Conservation (phyloP, 1,284 basidiomycete species). For the Trichosporon coremiiforme region DNA sequence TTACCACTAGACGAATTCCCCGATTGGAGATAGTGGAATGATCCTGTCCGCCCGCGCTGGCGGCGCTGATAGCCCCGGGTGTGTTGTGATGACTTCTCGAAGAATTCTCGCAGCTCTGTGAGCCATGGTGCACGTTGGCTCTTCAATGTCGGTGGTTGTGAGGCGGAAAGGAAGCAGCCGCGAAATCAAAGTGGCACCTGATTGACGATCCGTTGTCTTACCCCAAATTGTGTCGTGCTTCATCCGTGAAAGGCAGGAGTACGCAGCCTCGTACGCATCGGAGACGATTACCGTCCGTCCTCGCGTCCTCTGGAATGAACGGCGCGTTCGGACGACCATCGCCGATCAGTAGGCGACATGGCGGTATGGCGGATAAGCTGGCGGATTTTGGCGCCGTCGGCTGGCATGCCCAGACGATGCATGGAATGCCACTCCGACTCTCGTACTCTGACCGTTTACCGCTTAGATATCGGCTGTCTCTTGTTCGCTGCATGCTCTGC, state of each 20-base stretch:
- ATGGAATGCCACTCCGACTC: too few relatives aligned
- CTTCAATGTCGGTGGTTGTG: too few relatives aligned
- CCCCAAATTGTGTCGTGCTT: not conserved
- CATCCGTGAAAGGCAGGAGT: not conserved
- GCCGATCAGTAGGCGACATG: not conserved
- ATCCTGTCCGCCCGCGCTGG: not conserved
- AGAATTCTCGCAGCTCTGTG: too few relatives aligned
- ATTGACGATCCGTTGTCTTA: not conserved
- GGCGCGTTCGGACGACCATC: not conserved
- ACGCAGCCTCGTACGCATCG: too few relatives aligned
- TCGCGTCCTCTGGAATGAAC: not conserved
- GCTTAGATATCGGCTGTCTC: too few relatives aligned
- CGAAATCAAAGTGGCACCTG: not conserved
- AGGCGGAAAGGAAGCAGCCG: too few relatives aligned
- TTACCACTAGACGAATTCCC: conserved; percentile 18
- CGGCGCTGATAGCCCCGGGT: not conserved
- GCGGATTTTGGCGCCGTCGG: too few relatives aligned
- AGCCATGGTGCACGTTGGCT: too few relatives aligned
- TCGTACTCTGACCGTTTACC: too few relatives aligned
- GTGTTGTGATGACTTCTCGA: too few relatives aligned
- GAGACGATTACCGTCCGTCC: too few relatives aligned
- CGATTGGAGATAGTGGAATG: not conserved
- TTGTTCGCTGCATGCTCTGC: not conserved
- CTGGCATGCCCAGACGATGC: too few relatives aligned
- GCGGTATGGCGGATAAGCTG: not conserved